phyloP scores from a whole-genome alignment of 257 asterid genomes.

The Anisodus acutangulus region DNA sequence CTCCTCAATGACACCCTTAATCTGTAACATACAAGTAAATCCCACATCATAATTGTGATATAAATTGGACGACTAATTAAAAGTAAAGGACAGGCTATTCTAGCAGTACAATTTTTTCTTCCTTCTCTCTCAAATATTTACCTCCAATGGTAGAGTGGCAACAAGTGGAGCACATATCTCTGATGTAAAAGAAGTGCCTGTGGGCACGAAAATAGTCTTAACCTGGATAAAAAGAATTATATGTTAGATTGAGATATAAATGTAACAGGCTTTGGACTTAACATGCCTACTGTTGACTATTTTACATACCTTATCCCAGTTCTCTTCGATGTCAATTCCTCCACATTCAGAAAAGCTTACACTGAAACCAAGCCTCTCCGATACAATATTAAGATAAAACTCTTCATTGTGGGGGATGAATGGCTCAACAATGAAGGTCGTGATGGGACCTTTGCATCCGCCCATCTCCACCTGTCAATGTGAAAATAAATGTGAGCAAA shows the following conservation, averaged over 20 bases:
- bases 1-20: constrained; percentile 77
- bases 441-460: constrained; percentile 93
- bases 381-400: constrained; percentile 79
- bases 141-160: constrained; percentile 97
- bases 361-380: constrained; percentile 92
- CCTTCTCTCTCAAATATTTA: constrained; percentile 33
- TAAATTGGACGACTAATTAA: background rate
- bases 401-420: constrained; percentile 90
- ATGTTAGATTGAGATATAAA: background rate
- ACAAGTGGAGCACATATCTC: constrained; percentile 90
- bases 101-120: background rate
- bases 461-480: constrained; percentile 84
- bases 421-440: constrained; percentile 91
- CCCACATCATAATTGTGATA: background rate
- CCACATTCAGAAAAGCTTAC: constrained; percentile 96
- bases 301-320: constrained; percentile 84
- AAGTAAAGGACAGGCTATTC: background rate
- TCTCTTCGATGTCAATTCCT: constrained; percentile 95
- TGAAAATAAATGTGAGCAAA: constrained; percentile 28
- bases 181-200: constrained; percentile 68
- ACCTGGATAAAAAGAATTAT: constrained; percentile 51
- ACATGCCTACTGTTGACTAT: background rate
- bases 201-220: constrained; percentile 71
- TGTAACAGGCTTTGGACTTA: no score
- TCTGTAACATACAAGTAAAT: constrained; percentile 49